Evolutionary conservation across 2,329 filamentous ascomycete species (phyloP).

Genomic region (Ceratocystiopsis brevicomis): DNA sequence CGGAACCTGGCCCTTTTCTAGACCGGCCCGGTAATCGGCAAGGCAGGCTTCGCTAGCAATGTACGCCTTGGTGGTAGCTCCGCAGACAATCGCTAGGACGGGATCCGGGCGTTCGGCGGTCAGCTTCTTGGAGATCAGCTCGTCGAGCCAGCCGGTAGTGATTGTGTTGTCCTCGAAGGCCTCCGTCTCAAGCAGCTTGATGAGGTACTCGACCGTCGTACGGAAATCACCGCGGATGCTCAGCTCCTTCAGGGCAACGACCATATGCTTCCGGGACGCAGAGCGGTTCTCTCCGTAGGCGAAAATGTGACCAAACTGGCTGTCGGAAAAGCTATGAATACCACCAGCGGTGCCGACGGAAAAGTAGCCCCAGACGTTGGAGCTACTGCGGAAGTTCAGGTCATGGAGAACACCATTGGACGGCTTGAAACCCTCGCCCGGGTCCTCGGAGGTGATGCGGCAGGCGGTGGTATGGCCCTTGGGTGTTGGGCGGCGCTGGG

Average conservation of each 20-base stretch:
- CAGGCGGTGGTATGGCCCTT: conserved; percentile 97
- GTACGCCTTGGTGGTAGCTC: conserved; percentile 87
- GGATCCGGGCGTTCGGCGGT: conserved; percentile 90
- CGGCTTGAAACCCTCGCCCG: conserved; percentile 97
- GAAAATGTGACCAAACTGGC: conserved; percentile 97
- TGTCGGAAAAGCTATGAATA: conserved; percentile 98
- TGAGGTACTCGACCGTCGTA: conserved; percentile 95
- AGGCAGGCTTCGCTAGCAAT: conserved; percentile 83
- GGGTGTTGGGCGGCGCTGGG: conserved; percentile 74
- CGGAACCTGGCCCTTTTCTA: conserved; percentile 94
- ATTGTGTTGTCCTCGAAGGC: conserved; percentile 99
- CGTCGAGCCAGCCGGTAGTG: conserved; percentile 94
- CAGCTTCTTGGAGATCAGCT: conserved; percentile 93
- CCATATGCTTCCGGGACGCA: conserved; percentile 96
- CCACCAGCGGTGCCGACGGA: conserved; percentile 90
- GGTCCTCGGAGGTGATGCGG: conserved; percentile 97
- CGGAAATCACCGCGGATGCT: conserved; percentile 99
- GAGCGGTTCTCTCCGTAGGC: conserved; percentile 95
- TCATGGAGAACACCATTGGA: conserved; percentile 98
- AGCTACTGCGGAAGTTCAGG: conserved; percentile 94
- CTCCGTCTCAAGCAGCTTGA: conserved; percentile 94
- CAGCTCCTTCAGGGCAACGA: conserved; percentile 91
- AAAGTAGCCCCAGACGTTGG: conserved; percentile 99
- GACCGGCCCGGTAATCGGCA: conserved; percentile 64
- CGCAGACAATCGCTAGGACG: conserved; percentile 84